A percentile compares a stretch with the other conserved stretches of the same genome.
Conservation (phyloP, 768 basidiomycete genomes). For the Sporobolomyces roseus region DNA sequence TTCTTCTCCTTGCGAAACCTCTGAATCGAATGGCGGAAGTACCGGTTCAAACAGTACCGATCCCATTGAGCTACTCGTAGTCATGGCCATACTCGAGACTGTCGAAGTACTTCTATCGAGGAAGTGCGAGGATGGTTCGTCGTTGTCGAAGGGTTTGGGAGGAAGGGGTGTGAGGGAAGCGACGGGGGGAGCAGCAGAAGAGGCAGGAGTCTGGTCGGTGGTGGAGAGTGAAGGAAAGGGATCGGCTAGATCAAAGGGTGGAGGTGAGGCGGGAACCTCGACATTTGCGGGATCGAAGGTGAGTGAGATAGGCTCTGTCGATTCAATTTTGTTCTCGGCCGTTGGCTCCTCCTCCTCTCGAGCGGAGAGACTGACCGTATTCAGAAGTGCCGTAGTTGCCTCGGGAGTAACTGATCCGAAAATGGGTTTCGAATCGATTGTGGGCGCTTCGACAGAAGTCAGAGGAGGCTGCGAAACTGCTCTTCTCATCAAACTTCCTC, state of each 20-base stretch:
- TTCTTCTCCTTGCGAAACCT: neutral
- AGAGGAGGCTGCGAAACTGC: constrained; percentile 4
- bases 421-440: too few species aligned
- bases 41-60: constrained; percentile 10
- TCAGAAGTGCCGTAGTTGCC: too few species aligned
- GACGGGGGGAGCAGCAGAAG: neutral
- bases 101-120: constrained; percentile 10
- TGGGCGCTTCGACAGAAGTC: neutral
- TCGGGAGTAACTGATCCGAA: too few species aligned
- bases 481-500: constrained; percentile 4
- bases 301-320: too few species aligned
- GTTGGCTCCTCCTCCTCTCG: too few species aligned
- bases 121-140: neutral
- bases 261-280: too few species aligned
- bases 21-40: neutral
- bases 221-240: neutral
- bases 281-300: too few species aligned
- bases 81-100: constrained; percentile 14
- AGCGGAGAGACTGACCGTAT: too few species aligned
- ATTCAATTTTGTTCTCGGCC: too few species aligned
- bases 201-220: neutral
- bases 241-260: too few species aligned
- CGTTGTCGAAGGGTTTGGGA: neutral
- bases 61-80: constrained; percentile 11
- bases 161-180: too few species aligned